phyloP scores from a whole-genome alignment of 2,329 filamentous ascomycete genomes.

The Didymella lethalis region DNA sequence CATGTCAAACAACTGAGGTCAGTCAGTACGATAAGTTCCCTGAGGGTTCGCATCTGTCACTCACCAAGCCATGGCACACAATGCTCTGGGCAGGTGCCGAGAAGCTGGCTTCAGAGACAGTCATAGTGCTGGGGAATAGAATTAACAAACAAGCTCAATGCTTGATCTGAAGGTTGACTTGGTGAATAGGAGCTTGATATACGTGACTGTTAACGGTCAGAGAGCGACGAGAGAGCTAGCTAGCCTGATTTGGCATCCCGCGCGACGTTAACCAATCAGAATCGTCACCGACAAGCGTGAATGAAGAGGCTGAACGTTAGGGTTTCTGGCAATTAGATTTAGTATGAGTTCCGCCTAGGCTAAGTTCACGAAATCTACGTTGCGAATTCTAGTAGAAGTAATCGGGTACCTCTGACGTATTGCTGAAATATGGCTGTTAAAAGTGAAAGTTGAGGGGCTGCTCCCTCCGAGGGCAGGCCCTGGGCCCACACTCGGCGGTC shows the following conservation, averaged over 20 bases:
- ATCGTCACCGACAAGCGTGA: conserved; percentile 3
- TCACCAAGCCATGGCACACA: conserved; percentile 55
- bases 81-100: conserved; percentile 52
- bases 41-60: conserved; percentile 11
- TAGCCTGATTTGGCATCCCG: conserved; percentile 15
- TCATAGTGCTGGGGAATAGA: conserved; percentile 31
- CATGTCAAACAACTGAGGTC: conserved; percentile 47
- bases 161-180: background rate
- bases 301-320: conserved; percentile 3
- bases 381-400: background rate
- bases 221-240: conserved; percentile 7
- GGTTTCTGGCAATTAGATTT: background rate
- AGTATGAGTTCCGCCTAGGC: background rate
- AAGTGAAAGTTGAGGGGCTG: conserved; percentile 1
- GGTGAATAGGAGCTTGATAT: conserved; percentile 4
- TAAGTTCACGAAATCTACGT: background rate
- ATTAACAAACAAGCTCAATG: background rate
- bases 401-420: background rate
- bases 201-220: conserved; percentile 5
- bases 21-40: conserved; percentile 2
- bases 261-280: conserved; percentile 13
- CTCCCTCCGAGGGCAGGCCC: background rate
- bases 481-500: background rate
- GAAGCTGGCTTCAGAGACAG: conserved; percentile 48
- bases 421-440: background rate